Conservation (phyloP, 441 rosid genomes). For the Jatropha podagrica region DNA sequence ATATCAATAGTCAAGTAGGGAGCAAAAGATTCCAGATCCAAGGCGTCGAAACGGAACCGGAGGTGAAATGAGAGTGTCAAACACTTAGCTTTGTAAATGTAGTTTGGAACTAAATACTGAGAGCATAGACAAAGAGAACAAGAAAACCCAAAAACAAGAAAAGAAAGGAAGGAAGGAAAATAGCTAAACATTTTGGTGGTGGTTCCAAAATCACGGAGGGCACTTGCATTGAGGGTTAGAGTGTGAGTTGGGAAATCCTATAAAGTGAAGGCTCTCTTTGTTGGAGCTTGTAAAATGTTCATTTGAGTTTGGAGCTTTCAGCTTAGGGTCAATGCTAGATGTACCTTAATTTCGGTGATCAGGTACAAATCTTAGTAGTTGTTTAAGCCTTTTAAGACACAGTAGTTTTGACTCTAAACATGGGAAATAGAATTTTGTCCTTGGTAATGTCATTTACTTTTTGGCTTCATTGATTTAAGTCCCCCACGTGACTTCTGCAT, state of each 20-base stretch:
- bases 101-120: conserved; percentile 3
- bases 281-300: conserved; percentile 20
- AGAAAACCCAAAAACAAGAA: not conserved
- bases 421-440: conserved; percentile 8
- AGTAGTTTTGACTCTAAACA: conserved; percentile 18
- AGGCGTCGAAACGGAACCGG: conserved; percentile 10
- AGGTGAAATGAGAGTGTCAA: not conserved
- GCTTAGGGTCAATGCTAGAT: conserved; percentile 21
- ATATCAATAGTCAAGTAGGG: not conserved
- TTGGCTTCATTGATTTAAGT: not conserved
- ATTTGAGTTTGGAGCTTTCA: conserved; percentile 18
- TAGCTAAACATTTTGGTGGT: not conserved
- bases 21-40: conserved; percentile 33
- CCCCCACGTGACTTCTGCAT: conserved; percentile 8
- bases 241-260: conserved; percentile 11
- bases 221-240: conserved; percentile 10
- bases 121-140: conserved; percentile 10
- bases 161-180: not conserved
- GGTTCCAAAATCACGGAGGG: conserved; percentile 25
- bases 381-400: conserved; percentile 8
- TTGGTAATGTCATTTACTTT: conserved; percentile 10
- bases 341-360: conserved; percentile 12
- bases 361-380: conserved; percentile 5
- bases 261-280: not conserved
- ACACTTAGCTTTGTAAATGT: conserved; percentile 20